A percentile compares a stretch with the other conserved stretches of the same genome.
phyloP scores from a whole-genome alignment of 2,329 filamentous ascomycete genomes.

The Talaromyces verruculosus region DNA sequence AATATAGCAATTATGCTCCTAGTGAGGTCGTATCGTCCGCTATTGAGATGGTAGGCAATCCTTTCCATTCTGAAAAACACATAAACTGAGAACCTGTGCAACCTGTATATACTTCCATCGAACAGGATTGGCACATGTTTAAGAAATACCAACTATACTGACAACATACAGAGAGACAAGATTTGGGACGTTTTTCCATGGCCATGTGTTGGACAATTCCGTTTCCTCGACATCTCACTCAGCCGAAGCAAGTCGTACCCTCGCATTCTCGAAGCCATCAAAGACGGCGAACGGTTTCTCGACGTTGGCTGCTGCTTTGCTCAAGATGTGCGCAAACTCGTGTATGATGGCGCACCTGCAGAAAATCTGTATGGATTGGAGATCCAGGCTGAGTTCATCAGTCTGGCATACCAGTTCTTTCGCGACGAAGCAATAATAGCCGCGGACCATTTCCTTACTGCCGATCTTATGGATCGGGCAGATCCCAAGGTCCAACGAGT shows the following conservation, averaged over 20 bases:
- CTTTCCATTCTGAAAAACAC: neutral
- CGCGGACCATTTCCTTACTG: conserved; percentile 51
- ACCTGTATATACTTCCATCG: neutral
- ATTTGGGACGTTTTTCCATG: conserved; percentile 17
- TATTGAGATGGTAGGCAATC: conserved; percentile 2
- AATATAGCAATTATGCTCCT: conserved; percentile 6
- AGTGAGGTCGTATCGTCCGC: neutral
- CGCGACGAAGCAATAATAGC: conserved; percentile 52
- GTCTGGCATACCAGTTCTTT: conserved; percentile 64
- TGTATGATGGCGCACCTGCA: conserved; percentile 51
- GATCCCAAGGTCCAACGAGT: conserved; percentile 31
- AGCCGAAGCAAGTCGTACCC: conserved; percentile 17
- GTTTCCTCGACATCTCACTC: conserved; percentile 17
- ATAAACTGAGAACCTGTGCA: neutral
- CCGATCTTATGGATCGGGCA: conserved; percentile 41
- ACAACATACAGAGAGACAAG: conserved; percentile 22
- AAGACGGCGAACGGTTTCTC: conserved; percentile 22
- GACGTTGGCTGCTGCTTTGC: conserved; percentile 25
- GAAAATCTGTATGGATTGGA: conserved; percentile 53
- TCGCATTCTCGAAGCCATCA: conserved; percentile 22
- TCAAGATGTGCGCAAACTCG: conserved; percentile 23
- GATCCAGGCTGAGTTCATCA: conserved; percentile 51
- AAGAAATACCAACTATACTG: neutral
- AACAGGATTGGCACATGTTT: neutral
- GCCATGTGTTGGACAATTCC: conserved; percentile 19